Evolutionary conservation across 1,284 basidiomycete genomes (phyloP).

Genomic region (Pascua sp.): DNA sequence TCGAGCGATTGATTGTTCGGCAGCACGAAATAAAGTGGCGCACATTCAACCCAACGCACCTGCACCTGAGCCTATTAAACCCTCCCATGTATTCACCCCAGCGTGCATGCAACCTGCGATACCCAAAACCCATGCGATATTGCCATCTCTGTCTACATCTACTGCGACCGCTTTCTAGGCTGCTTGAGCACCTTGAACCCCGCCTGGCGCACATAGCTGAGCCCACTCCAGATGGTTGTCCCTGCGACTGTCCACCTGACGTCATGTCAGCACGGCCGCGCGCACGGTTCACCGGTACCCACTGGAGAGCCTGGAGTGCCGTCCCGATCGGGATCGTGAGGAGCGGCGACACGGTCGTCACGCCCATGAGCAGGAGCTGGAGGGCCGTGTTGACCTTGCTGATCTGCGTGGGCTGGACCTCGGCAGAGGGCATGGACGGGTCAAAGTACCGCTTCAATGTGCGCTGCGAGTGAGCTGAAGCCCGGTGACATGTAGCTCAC

Average conservation of each 20-base stretch:
- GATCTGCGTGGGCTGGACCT: constrained; percentile 82
- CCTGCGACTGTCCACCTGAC: constrained; percentile 74
- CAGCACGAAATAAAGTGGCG: too few species aligned
- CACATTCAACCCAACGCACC: too few species aligned
- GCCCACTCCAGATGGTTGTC: constrained; percentile 88
- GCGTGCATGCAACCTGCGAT: too few species aligned
- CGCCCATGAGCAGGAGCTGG: constrained; percentile 84
- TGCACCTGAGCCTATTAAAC: too few species aligned
- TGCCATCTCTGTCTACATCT: too few species aligned
- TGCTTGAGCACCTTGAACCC: constrained; percentile 59
- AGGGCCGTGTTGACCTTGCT: constrained; percentile 93
- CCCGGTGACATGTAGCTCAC: constrained; percentile 50
- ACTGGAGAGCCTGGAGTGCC: constrained; percentile 64
- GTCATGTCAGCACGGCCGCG: neutral
- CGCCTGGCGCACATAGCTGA: constrained; percentile 77
- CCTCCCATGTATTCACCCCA: too few species aligned
- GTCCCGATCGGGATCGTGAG: constrained; percentile 55
- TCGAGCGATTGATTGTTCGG: too few species aligned
- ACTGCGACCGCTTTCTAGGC: constrained; percentile 1
- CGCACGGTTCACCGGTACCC: constrained; percentile 43
- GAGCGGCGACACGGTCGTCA: constrained; percentile 74
- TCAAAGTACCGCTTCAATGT: constrained; percentile 91
- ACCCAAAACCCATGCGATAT: too few species aligned
- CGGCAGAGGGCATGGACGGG: constrained; percentile 87
- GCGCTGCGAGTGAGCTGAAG: constrained; percentile 59